Evolutionary conservation across 345 rosid species (phyloP).

Genomic region (Citrus unshiu): DNA sequence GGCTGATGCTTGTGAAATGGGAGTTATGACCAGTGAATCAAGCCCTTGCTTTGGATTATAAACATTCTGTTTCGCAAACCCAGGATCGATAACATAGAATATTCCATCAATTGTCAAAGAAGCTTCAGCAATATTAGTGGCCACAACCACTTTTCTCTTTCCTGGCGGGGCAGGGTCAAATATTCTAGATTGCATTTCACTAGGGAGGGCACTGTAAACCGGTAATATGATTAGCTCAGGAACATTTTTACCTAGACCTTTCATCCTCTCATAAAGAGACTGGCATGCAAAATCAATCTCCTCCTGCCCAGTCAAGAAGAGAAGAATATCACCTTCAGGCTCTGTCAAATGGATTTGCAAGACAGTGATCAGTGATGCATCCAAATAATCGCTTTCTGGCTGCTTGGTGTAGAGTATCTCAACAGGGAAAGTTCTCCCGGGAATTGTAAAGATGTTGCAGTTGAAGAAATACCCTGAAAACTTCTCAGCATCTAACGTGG

Average conservation of each 20-base stretch:
- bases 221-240: slow-evolving; percentile 79
- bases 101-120: slow-evolving; percentile 81
- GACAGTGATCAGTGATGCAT: slow-evolving; percentile 73
- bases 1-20: slow-evolving; percentile 87
- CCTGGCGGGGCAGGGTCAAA: slow-evolving; percentile 86
- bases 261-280: slow-evolving; percentile 68
- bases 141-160: slow-evolving; percentile 80
- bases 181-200: slow-evolving; percentile 87
- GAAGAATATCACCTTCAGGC: slow-evolving; percentile 79
- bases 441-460: slow-evolving; percentile 80
- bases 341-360: slow-evolving; percentile 83
- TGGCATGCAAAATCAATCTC: slow-evolving; percentile 83
- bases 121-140: slow-evolving; percentile 85
- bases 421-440: slow-evolving; percentile 83
- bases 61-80: slow-evolving; percentile 77
- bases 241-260: slow-evolving; percentile 65
- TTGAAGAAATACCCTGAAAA: slow-evolving; percentile 77
- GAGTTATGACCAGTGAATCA: slow-evolving; percentile 73
- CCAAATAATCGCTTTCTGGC: slow-evolving; percentile 84
- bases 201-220: slow-evolving; percentile 81
- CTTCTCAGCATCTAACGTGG: slow-evolving; percentile 81
- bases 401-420: slow-evolving; percentile 73
- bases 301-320: slow-evolving; percentile 87
- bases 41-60: slow-evolving; percentile 82
- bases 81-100: slow-evolving; percentile 80